phyloP scores from a whole-genome alignment of 176 grass and related monocot genomes.

The Dactylis glomerata region DNA sequence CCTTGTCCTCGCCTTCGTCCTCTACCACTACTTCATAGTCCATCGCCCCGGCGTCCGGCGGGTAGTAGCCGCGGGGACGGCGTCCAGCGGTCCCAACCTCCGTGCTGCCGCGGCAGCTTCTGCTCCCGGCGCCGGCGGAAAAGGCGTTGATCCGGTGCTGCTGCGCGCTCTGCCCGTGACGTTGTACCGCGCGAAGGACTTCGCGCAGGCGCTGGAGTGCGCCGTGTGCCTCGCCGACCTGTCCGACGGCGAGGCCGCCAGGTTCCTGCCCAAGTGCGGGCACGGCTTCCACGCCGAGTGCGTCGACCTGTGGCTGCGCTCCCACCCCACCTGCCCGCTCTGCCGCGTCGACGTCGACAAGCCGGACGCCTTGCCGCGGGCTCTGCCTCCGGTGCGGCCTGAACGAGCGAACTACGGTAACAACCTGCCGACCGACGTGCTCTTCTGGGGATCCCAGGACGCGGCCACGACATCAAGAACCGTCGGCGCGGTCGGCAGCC shows the following conservation, averaged over 20 bases:
- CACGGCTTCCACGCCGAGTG: conserved; percentile 77
- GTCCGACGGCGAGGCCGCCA: conserved; percentile 47
- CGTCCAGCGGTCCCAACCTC: background rate
- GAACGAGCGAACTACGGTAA: conserved; percentile 49
- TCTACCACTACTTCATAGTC: conserved; percentile 26
- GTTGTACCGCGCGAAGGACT: conserved; percentile 38
- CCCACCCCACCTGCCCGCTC: conserved; percentile 71
- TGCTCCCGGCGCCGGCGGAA: background rate
- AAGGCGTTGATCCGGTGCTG: conserved; percentile 12
- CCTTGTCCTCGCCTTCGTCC: conserved; percentile 28
- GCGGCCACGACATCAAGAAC: background rate
- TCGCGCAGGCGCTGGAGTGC: conserved; percentile 44
- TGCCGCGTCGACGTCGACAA: conserved; percentile 57
- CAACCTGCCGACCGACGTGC: conserved; percentile 60
- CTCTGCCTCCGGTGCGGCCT: conserved; percentile 50
- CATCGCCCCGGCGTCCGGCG: background rate
- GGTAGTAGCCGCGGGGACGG: background rate
- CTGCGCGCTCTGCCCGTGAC: conserved; percentile 35
- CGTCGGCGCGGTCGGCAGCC: background rate
- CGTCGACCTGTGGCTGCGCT: conserved; percentile 59
- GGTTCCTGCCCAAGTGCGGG: conserved; percentile 48
- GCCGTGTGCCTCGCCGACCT: conserved; percentile 73
- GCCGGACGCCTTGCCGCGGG: conserved; percentile 10
- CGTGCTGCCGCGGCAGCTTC: background rate
- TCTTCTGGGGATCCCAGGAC: conserved; percentile 45